Base-by-base conservation (phyloP, 306 rosid genomes). In the Cucumis sativus region DNA sequence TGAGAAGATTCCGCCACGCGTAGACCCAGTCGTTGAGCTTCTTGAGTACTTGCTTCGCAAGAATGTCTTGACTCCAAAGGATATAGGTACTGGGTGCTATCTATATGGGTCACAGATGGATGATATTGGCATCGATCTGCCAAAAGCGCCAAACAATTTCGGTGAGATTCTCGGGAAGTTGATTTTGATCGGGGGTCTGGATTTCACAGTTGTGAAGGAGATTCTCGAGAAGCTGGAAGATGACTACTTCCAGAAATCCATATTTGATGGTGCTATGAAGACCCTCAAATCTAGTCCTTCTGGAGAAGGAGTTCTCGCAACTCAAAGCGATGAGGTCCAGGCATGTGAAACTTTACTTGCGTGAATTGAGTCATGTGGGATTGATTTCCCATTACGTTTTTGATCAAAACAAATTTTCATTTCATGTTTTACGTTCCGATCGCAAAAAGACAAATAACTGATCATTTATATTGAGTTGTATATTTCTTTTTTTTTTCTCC, bases 111-210 rank as follows among this genome's bases (percentile, higher is more conserved):
- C 82, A 52, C 18, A 80, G 88, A 41, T 85, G 76, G 84, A 82
- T 68, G 88, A 85, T 30, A 59, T 77, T 4, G 80, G 74, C 67
- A 85, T 85, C 4, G 88, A 80, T 80, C 77, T 80, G 47, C 82
- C 86, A 1, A 82, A 80, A 61, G 88, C 86, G 2, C 88, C 88
- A 37, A 82, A 60, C 61, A 79, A 80, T 74, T 85, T 85, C 35
- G 86, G 86, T 8, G 84, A 82, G 49, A 74, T 82, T 55, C 71
- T 85, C 2, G 86, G 86, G 76, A 78, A 67, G 78, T 68, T 85
- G 43, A 64, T 74, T 54, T 23, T 74, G 67, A 68, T 63, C 1
- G 56, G 81, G 76, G 85, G 71, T 20, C 62, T 85, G 68, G 78
- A 82, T 66, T 79, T 82, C 8, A 21, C 64, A 14, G 86, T 85